Evolutionary conservation across 1,139 yeast genomes (phyloP).

Genomic region (Yamadazyma blattariae): DNA sequence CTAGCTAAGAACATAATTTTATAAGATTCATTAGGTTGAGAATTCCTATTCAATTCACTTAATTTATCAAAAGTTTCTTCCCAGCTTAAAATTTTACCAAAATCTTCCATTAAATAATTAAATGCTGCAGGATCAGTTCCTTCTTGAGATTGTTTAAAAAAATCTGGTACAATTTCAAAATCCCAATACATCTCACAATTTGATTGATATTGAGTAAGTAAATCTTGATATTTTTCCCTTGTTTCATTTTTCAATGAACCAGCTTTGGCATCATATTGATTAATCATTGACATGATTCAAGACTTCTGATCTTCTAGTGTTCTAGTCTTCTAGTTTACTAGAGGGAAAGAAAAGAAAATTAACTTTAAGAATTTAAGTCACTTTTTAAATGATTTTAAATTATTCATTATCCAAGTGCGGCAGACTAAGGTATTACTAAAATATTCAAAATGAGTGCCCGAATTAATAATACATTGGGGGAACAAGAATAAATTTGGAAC

Average conservation of each 20-base stretch:
- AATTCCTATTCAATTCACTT: conserved; percentile 24
- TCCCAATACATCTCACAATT: conserved; percentile 23
- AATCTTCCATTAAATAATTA: conserved; percentile 37
- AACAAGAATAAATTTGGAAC: too few species aligned
- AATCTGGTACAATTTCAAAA: conserved; percentile 35
- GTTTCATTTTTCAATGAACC: conserved; percentile 11
- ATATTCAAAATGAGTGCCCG: too few species aligned
- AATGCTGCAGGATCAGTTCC: conserved; percentile 38
- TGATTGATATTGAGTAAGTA: conserved; percentile 12
- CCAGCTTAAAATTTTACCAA: conserved; percentile 38
- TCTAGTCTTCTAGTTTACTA: too few species aligned
- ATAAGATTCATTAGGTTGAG: conserved; percentile 24
- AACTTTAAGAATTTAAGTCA: too few species aligned
- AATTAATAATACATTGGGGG: too few species aligned
- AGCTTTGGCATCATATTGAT: conserved; percentile 16
- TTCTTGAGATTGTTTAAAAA: conserved; percentile 35
- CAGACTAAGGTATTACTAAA: too few species aligned
- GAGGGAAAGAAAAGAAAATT: too few species aligned
- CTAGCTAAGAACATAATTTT: conserved; percentile 42
- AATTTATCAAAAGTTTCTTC: conserved; percentile 23
- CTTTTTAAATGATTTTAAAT: too few species aligned
- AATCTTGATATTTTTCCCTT: conserved; percentile 14
- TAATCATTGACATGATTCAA: conserved; percentile 17
- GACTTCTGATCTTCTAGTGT: not conserved
- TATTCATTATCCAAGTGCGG: too few species aligned